Base-by-base conservation (phyloP, 2,329 filamentous ascomycete species). In the Teratosphaeriaceae sp. region DNA sequence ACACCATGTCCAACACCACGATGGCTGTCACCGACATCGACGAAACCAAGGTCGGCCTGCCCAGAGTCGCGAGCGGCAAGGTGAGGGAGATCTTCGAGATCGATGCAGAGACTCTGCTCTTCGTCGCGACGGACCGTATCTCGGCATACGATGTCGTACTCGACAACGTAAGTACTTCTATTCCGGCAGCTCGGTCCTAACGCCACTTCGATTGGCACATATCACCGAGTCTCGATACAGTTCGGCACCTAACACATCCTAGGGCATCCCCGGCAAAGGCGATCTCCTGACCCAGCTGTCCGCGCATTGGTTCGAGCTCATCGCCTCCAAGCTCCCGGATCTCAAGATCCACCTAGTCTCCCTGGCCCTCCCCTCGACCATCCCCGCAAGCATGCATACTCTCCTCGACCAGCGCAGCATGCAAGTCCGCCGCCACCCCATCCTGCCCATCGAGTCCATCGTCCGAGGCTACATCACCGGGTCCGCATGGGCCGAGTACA, bases 121-220 rank as follows among this genome's bases (percentile, higher is more conserved):
- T 95, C 61, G 80, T 89, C 43, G 84, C 86, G 18, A 85, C 86
- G 12, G 89, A 96, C 69, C 84, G 92, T 53, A 92, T 96, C 64
- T 95, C 88, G 19, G 92, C 92, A 43, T 97, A 90, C 72, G 90
- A 97, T 75, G 88, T 94, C 55, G 80, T 94, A 55, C 81, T 94
- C 74, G 70, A 78, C 57, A 96, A 92, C 67, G 31, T 19, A 22
- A 30, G 36, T 38, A 13, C 27, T n/a, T n/a, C n/a, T n/a, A n/a
- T n/a, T n/a, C n/a, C n/a, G n/a, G n/a, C n/a, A n/a, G n/a, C n/a
- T n/a, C n/a, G n/a, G n/a, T n/a, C n/a, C n/a, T n/a, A n/a, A n/a
- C n/a, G n/a, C n/a, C n/a, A n/a, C n/a, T n/a, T n/a, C n/a, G n/a
- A n/a, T n/a, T n/a, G n/a, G n/a, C n/a, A n/a, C n/a, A n/a, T n/a